Conservation (phyloP, 805 yeast genomes). For the Alloascoidea africana region DNA sequence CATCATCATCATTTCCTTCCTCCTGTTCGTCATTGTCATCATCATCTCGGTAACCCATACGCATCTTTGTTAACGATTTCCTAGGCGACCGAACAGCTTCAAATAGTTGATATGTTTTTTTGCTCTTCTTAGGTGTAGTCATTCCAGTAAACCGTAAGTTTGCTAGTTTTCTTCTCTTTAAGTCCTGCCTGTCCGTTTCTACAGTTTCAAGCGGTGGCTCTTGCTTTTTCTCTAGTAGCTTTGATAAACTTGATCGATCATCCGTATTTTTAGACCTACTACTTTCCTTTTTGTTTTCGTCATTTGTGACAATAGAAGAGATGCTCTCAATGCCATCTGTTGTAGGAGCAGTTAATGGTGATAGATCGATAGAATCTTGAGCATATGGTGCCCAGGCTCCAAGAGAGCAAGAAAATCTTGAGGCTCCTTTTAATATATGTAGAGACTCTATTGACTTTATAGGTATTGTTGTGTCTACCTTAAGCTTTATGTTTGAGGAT, state of each 20-base stretch:
- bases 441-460: slow-evolving; percentile 36
- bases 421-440: slow-evolving; percentile 42
- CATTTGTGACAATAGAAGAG: too few species aligned
- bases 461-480: slow-evolving; percentile 20
- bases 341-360: slow-evolving; percentile 36
- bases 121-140: background rate
- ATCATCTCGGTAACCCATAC: slow-evolving; percentile 1
- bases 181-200: slow-evolving; percentile 8
- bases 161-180: slow-evolving; percentile 26
- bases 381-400: slow-evolving; percentile 70
- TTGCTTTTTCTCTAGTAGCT: too few species aligned
- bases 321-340: slow-evolving; percentile 8
- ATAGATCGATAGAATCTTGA: slow-evolving; percentile 44
- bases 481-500: slow-evolving; percentile 25
- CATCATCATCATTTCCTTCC: slow-evolving; percentile 13
- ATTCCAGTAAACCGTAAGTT: slow-evolving; percentile 48
- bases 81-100: background rate
- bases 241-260: too few species aligned
- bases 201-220: slow-evolving; percentile 4
- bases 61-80: background rate
- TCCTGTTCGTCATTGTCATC: slow-evolving; percentile 11
- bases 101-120: background rate
- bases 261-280: too few species aligned
- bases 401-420: slow-evolving; percentile 43
- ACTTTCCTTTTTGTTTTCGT: too few species aligned